Evolutionary conservation across 1,284 basidiomycete species (phyloP).

Genomic region (Sutorius eximius): DNA sequence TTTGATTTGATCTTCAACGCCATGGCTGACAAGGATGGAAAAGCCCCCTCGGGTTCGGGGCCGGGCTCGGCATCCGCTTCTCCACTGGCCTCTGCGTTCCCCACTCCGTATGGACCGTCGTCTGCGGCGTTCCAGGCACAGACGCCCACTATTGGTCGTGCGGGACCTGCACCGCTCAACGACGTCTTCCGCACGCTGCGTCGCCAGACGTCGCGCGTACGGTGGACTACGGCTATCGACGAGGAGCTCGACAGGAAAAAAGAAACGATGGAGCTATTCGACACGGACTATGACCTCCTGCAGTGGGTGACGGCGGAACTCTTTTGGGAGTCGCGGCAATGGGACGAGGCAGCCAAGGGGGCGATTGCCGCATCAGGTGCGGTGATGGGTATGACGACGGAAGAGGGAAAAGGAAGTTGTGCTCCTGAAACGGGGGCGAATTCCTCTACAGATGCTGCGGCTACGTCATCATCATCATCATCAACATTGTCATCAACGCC

Average conservation of each 20-base stretch:
- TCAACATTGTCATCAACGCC: slow-evolving; percentile 1
- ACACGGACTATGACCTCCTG: slow-evolving; percentile 70
- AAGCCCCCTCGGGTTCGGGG: slow-evolving; percentile 3
- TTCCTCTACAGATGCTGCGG: not conserved
- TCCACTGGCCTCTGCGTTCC: not conserved
- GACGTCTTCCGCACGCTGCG: slow-evolving; percentile 44
- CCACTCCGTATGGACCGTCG: not conserved
- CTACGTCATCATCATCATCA: not conserved
- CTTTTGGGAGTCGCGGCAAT: slow-evolving; percentile 56
- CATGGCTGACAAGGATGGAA: slow-evolving; percentile 38
- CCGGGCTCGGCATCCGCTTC: slow-evolving; percentile 10
- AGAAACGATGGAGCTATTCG: slow-evolving; percentile 72
- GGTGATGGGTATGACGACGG: not conserved
- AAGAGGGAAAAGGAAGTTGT: not conserved
- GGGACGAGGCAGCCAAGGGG: slow-evolving; percentile 47
- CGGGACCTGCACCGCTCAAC: slow-evolving; percentile 17
- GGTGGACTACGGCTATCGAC: slow-evolving; percentile 53
- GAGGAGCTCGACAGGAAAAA: slow-evolving; percentile 71
- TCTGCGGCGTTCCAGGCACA: slow-evolving; percentile 2
- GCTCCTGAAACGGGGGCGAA: not conserved
- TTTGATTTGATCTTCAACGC: slow-evolving; percentile 70
- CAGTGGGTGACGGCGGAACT: slow-evolving; percentile 75
- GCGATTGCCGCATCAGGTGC: slow-evolving; percentile 20
- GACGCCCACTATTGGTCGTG: slow-evolving; percentile 17
- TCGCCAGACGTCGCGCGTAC: slow-evolving; percentile 46